Base-by-base conservation (phyloP, 345 rosid genomes). In the Microthlaspi erraticum region DNA sequence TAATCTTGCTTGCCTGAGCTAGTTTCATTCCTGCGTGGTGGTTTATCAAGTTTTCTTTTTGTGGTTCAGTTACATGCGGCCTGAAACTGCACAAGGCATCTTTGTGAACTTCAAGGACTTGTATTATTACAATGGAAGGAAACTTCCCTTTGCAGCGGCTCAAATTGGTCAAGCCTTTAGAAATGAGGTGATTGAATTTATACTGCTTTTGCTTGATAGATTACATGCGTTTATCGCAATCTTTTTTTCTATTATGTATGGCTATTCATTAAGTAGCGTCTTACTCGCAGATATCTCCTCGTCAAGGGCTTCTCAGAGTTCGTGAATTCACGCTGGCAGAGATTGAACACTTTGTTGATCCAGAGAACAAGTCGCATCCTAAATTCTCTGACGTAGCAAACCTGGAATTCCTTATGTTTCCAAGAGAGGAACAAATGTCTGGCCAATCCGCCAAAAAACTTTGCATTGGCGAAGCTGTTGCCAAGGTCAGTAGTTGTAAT, bases 1-100 rank as follows among this genome's bases (percentile, higher is more conserved):
- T 50, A n/a, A 36, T 46, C 2, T 16, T 51, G 14, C 2, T 16
- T 51, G 14, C 43, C 19, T 68, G 45, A 19, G 13, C n/a, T 23
- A 43, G 23, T 23, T 53, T 68, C 23, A 37, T 52, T 42, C 1
- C 7, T 50, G 55, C 26, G 39, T 48, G 3, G n/a, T n/a, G n/a
- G n/a, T 17, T 8, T 7, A 29, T 4, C 12, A 9, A 43, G 17
- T 14, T 2, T 23, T 36, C 2, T 23, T 13, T 39, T 9, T 65
- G 41, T 59, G 43, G 59, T 75, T 71, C 81, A 93, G 98, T 77
- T 93, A 81, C 73, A 83, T 93, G 98, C 96, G 96, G 32, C 97
- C 98, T 71, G 98, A 93, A 81, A 93, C 98, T 23, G 98, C 98
- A 0, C 98, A 93, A 82, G 98, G 98, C 58, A 93, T 93, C 41